Base-by-base conservation (phyloP, 108 stramenopile genomes). In the Nitzschia palea region DNA sequence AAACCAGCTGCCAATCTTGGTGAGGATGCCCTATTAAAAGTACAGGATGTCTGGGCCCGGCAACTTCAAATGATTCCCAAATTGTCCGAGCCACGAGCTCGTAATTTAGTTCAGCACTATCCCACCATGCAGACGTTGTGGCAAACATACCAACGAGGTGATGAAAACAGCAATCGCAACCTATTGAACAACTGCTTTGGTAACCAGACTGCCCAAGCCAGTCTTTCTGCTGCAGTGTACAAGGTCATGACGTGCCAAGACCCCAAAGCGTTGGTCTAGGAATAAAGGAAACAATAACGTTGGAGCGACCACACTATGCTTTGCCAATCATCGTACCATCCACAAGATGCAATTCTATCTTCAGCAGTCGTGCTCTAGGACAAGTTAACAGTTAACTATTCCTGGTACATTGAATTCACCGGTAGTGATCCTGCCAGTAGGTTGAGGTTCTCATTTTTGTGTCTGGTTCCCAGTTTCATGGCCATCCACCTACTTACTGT, bases 51-150 rank as follows among this genome's bases (percentile, higher is more conserved):
- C 10, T 86, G 85, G 85, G n/a, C 75, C 4, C 81, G 85, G 22
- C 81, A 82, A 56, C 44, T 86, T 47, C 82, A 83, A 47, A 73
- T 74, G 55, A 22, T 86, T 1, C 80, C 76, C 1, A 36, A 80
- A n/a, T 22, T 86, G 15, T 80, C 78, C 28, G 70, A 66, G 36
- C 40, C 26, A 2, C 68, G 34, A 62, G 85, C 85, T 12, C 68
- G 53, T 14, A 58, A 71, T 25, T 18, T 80, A 17, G 77, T 68
- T 10, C 58, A 65, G 36, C 62, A 75, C 31, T 83, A 75, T 55
- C 82, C 85, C 1, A 86, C 85, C 14, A 10, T 47, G 9, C 74
- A 70, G 50, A 74, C 71, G 10, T 59, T 86, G 14, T 78, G 69
- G 70, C 57, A 78, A 33, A 74, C 68, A 22, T 86, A 86, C 61